Evolutionary conservation across 257 asterid genomes (phyloP), one percentile per base, ranked within the genome.

Genomic region (Galeopsis tetrahit): DNA sequence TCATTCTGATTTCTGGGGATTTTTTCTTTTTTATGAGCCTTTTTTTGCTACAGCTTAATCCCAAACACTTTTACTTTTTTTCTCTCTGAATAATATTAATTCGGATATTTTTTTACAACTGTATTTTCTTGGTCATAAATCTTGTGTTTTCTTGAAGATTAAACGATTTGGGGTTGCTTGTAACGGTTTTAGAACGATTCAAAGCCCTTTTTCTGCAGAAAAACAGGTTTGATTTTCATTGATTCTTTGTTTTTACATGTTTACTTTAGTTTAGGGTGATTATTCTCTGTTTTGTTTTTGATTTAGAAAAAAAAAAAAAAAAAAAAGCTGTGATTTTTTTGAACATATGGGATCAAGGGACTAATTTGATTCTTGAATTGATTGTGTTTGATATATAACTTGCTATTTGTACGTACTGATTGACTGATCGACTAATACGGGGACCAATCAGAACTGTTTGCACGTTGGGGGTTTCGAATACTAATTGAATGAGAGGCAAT

Each of bases 401-500:
- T 21, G 28, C 1, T 21, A 21, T 21, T 21, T 21, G 28, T 21
- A 21, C 28, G 28, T 21, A 21, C 28, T 21, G 28, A 21, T 21
- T 1, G 28, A 21, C 28, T 21, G 28, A 21, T 21, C 28, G 28
- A 21, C 28, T 21, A 21, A 21, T 21, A 21, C 28, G 28, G 28
- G 28, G 28, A 21, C 28, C 28, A 21, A 21, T 21, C 28, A 21
- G 28, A 21, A 21, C 28, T 21, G 28, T 21, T 21, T 21, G 28
- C 28, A 21, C 28, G 28, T 21, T 21, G 1, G 28, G 1, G 28
- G 28, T 21, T 21, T 21, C 28, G 28, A 21, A 21, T 21, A 21
- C n/a, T n/a, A n/a, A n/a, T n/a, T 44, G 44, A 55, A 55, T 86
- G 95, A 86, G 78, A 10, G 92, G n/a, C n/a, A n/a, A 85, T 7